These are phyloP conservation scores for Casuarina cunninghamiana DNA, from an alignment of 306 rosid genomes.

Conservation along the genomic window DNA sequence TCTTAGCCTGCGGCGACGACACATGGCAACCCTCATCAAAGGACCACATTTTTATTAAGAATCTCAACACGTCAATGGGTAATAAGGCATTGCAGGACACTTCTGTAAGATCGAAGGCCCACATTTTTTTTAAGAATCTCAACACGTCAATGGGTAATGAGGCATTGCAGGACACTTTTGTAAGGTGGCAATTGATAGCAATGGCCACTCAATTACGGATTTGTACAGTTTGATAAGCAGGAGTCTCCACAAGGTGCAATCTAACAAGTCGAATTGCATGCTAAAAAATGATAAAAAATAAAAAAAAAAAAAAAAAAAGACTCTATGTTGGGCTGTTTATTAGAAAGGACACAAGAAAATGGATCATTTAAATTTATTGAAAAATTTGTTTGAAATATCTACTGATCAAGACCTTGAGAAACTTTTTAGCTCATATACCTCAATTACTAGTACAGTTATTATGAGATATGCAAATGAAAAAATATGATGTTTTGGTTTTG, in stretches of 20 bases:
- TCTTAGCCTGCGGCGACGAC: constrained; percentile 7
- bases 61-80: constrained; percentile 65
- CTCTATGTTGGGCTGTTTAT: constrained; percentile 61
- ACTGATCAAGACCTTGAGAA: no score
- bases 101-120: constrained; percentile 74
- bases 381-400: no score
- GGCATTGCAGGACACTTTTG: constrained; percentile 79
- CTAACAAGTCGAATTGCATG: constrained; percentile 61
- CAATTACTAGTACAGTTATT: no score
- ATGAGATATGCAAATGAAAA: no score
- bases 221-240: constrained; percentile 74
- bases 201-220: constrained; percentile 73
- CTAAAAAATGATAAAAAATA: constrained; percentile 68
- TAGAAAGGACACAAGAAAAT: constrained; percentile 48
- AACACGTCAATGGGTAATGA: constrained; percentile 73
- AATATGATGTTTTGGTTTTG: no score
- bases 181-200: constrained; percentile 67
- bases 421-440: no score
- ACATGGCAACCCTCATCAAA: constrained; percentile 46
- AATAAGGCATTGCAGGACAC: constrained; percentile 80
- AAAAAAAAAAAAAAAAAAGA: no score
- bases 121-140: constrained; percentile 75
- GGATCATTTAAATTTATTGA: constrained; percentile 11
- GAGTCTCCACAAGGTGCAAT: constrained; percentile 67
- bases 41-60: constrained; percentile 80